Evolutionary conservation across 257 asterid genomes (phyloP).

Genomic region (Fraxinus anomala): DNA sequence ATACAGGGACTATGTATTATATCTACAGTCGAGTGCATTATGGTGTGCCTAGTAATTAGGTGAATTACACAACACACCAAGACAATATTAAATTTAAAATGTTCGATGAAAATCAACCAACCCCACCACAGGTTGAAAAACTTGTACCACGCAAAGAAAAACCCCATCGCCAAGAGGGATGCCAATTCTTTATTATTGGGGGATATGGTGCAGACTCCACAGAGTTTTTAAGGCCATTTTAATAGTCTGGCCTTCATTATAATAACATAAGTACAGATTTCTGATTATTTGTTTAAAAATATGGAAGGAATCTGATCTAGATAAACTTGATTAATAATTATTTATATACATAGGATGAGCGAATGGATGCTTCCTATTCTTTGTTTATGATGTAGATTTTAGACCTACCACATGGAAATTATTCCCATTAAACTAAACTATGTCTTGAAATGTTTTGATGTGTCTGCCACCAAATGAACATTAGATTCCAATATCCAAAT

Average conservation of each 20-base stretch:
- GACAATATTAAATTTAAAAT: background rate
- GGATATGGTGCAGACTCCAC: background rate
- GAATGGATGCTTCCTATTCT: constrained; percentile 6
- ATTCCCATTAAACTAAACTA: background rate
- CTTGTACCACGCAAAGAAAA: background rate
- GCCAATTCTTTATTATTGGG: background rate
- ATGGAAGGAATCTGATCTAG: constrained; percentile 13
- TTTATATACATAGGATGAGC: background rate
- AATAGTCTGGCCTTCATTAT: no score
- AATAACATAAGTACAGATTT: background rate
- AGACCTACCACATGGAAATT: constrained; percentile 10
- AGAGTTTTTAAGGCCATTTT: background rate
- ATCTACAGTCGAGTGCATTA: no score
- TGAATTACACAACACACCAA: no score
- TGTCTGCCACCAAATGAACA: constrained; percentile 12
- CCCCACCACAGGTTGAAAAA: background rate
- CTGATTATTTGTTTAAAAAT: background rate
- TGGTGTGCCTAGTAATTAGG: no score
- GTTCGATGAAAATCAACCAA: background rate
- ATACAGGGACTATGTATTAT: no score
- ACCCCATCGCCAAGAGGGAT: background rate
- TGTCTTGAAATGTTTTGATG: background rate
- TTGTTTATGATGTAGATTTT: background rate
- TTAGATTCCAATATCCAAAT: background rate
- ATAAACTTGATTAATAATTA: background rate